Base-by-base conservation (phyloP, 2,329 filamentous ascomycete genomes). In the Aspergillus costaricaensis region DNA sequence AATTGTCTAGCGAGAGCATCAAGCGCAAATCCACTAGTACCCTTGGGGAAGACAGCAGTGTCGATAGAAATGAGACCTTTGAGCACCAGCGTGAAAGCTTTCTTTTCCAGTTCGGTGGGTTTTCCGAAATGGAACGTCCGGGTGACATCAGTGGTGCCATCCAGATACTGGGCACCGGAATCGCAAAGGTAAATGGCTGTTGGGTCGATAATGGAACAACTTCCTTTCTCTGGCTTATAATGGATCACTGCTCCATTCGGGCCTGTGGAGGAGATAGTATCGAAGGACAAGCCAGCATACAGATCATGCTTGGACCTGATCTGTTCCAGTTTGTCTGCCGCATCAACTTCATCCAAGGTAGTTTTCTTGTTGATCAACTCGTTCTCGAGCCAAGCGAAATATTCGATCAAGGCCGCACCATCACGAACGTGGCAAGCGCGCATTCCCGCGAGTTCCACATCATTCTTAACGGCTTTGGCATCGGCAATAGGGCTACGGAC, bases 91-190 rank as follows among this genome's bases (percentile, higher is more conserved):
- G 95, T 99, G 75, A 97, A 97, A 0, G 94, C 88, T 72, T 92
- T 91, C 70, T 86, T 91, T 77, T 99, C 93, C 71, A 90, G 89
- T 4, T 88, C 86, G 0, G 90, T 91, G 0, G 95, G 95, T 25
- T 87, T 84, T 50, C 92, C 91, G 73, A 98, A 98, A 72, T 99
- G 95, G 41, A 96, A 81, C 0, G 95, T 99, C 44, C 95, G 85
- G 5, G 95, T 99, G 0, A 92, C 96, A 72, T 99, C 95, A 0
- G 95, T 99, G 0, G 95, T 99, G 58, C 95, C 95, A 74, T 99
- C 95, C 2, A 90, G 83, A 71, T 94, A 99, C 76, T 99, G 95
- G n/a, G 91, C 95, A 21, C 95, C 95, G 21, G 95, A 98, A 76
- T 99, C 95, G 74, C 95, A 99, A 2, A 99, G 86, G 71, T 99